Conservation (phyloP, 2,329 filamentous ascomycete genomes). For the Pestalotiopsis sp. region DNA sequence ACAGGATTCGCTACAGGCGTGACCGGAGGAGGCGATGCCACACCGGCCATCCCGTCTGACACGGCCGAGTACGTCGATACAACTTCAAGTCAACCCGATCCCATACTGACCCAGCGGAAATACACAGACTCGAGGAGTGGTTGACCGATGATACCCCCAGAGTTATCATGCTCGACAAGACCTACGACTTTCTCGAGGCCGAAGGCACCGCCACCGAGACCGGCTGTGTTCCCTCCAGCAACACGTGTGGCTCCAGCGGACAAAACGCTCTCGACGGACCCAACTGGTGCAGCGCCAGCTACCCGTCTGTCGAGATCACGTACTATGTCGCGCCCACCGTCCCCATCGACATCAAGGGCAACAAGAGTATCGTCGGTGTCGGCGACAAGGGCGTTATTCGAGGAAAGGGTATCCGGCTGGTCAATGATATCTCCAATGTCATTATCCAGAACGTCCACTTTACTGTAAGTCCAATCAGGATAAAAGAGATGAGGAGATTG, state of each 20-base stretch:
- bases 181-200: neutral
- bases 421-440: slow-evolving; percentile 51
- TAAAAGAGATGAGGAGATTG: neutral
- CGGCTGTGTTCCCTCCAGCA: neutral
- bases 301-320: slow-evolving; percentile 34
- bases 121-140: neutral
- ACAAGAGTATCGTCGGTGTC: slow-evolving; percentile 60
- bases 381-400: slow-evolving; percentile 56
- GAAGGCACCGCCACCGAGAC: neutral
- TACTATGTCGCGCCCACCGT: slow-evolving; percentile 53
- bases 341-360: slow-evolving; percentile 53
- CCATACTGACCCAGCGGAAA: neutral
- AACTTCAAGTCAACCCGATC: neutral
- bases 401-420: slow-evolving; percentile 56
- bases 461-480: slow-evolving; percentile 35
- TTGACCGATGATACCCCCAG: neutral
- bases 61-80: neutral
- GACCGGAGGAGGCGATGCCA: neutral
- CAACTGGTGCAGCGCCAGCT: neutral
- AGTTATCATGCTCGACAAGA: neutral
- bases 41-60: neutral
- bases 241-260: neutral
- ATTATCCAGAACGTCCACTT: slow-evolving; percentile 61
- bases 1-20: neutral
- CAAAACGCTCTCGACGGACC: neutral